A percentile compares a stretch with the other conserved stretches of the same genome.
Conservation (phyloP, 2,329 filamentous ascomycete species). For the Ophiostoma australiae region DNA sequence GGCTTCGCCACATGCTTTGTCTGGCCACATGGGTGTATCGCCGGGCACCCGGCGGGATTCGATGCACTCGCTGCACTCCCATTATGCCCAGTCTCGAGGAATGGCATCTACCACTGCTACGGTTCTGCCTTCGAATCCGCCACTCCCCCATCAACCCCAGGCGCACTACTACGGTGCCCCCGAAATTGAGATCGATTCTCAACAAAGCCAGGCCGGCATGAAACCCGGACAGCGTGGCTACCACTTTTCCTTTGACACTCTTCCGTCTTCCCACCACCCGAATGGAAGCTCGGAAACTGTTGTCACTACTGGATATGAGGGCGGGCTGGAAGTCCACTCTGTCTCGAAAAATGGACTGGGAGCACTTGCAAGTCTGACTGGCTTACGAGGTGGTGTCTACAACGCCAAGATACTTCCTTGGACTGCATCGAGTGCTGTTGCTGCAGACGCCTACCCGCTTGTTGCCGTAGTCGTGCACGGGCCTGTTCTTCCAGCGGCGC, state of each 20-base stretch:
- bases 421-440: conserved; percentile 49
- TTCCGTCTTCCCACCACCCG: conserved; percentile 43
- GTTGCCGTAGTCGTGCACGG: conserved; percentile 78
- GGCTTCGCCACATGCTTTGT: conserved; percentile 36
- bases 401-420: conserved; percentile 79
- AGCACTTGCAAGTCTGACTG: conserved; percentile 64
- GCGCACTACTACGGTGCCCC: conserved; percentile 72
- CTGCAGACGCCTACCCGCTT: conserved; percentile 59
- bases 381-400: conserved; percentile 72
- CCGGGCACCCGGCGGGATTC: conserved; percentile 44
- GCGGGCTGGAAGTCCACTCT: conserved; percentile 69
- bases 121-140: conserved; percentile 44
- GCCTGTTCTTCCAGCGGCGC: conserved; percentile 51
- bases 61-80: conserved; percentile 51
- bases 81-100: conserved; percentile 44
- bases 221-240: conserved; percentile 65
- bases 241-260: conserved; percentile 74
- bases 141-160: conserved; percentile 66
- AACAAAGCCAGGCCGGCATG: conserved; percentile 46
- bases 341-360: conserved; percentile 69
- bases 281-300: conserved; percentile 54
- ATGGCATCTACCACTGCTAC: not conserved
- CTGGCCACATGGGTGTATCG: conserved; percentile 35
- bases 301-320: conserved; percentile 72
- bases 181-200: conserved; percentile 60